Conservation (phyloP, 2,329 filamentous ascomycete genomes). For the Blastomyces gilchristii region DNA sequence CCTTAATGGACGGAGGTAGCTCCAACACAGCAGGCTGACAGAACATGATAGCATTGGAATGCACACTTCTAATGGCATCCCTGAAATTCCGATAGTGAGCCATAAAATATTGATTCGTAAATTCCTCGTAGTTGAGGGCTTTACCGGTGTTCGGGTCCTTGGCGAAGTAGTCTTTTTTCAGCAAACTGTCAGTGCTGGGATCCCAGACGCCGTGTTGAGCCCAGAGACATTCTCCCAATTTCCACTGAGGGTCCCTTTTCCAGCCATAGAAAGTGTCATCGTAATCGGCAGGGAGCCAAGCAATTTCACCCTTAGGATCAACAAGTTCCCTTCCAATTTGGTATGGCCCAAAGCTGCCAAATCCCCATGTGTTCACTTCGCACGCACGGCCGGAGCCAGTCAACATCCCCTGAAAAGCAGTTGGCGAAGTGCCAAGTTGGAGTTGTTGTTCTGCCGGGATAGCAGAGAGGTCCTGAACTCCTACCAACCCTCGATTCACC, state of each 20-base stretch:
- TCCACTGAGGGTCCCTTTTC: conserved; percentile 80
- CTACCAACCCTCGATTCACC: conserved; percentile 78
- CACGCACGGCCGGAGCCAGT: conserved; percentile 84
- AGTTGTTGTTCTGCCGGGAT: conserved; percentile 82
- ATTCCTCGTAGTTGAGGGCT: conserved; percentile 67
- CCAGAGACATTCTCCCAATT: conserved; percentile 90
- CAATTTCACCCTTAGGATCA: conserved; percentile 74
- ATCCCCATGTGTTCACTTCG: conserved; percentile 85
- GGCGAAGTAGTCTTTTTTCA: conserved; percentile 80
- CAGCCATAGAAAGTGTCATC: conserved; percentile 84
- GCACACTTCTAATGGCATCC: conserved; percentile 62
- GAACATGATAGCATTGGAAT: conserved; percentile 74
- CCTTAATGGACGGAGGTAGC: conserved; percentile 79
- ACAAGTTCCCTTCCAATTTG: conserved; percentile 74
- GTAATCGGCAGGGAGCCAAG: conserved; percentile 74
- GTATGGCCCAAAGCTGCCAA: conserved; percentile 84
- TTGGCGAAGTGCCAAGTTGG: conserved; percentile 86
- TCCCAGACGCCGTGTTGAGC: conserved; percentile 97
- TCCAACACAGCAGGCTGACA: conserved; percentile 89
- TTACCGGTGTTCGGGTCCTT: conserved; percentile 66
- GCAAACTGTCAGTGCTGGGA: conserved; percentile 59
- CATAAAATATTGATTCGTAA: conserved; percentile 88
- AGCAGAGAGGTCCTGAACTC: conserved; percentile 66
- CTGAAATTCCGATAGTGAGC: conserved; percentile 68
- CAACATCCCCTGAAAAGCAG: conserved; percentile 85